Conservation (phyloP, 2,329 filamentous ascomycete genomes). For the Byssoonygena ceratinophila region DNA sequence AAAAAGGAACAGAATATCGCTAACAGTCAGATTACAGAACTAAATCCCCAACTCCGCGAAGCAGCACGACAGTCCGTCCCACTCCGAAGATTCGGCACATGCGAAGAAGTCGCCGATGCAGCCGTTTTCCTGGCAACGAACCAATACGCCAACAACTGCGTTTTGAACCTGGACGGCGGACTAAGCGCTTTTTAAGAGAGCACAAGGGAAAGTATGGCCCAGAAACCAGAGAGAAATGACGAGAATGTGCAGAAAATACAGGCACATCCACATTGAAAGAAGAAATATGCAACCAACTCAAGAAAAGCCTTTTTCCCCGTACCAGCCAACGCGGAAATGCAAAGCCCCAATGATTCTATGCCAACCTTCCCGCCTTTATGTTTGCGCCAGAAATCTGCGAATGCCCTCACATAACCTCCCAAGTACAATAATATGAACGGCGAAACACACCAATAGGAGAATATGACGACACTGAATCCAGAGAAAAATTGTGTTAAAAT, state of each 20-base stretch:
- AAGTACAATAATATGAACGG: not conserved
- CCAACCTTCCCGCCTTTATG: not conserved
- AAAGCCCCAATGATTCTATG: not conserved
- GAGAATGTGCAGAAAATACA: not conserved
- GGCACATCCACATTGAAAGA: not conserved
- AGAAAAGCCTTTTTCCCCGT: not conserved
- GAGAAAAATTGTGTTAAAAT: not conserved
- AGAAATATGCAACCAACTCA: not conserved
- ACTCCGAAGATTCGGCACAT: conserved; percentile 53
- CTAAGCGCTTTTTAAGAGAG: conserved; percentile 51
- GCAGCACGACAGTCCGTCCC: conserved; percentile 47
- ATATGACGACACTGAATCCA: not conserved
- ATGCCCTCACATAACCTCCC: conserved; percentile 1
- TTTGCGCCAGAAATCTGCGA: conserved; percentile 1
- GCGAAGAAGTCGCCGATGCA: conserved; percentile 69
- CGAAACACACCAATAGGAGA: not conserved
- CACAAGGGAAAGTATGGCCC: not conserved
- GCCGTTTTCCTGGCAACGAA: conserved; percentile 67
- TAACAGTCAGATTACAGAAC: conserved; percentile 28
- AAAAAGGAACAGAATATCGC: not conserved
- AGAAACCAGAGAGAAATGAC: not conserved
- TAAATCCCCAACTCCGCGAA: conserved; percentile 28
- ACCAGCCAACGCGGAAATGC: not conserved
- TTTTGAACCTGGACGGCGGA: conserved; percentile 77
- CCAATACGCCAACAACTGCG: conserved; percentile 74